Conservation (phyloP, 306 rosid genomes). For the Vachellia pachyceras region DNA sequence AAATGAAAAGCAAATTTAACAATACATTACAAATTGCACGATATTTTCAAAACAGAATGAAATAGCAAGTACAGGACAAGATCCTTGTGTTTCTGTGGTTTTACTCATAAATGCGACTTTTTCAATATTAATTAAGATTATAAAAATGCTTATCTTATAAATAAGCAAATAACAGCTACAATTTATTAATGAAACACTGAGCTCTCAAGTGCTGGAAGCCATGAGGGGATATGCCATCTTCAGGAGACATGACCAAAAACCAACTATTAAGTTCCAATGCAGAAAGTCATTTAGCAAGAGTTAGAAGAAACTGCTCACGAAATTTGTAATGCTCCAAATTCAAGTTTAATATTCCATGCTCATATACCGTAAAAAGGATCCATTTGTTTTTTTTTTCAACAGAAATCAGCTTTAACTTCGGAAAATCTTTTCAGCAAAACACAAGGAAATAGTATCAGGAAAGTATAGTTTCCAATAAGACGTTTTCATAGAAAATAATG, state of each 20-base stretch:
- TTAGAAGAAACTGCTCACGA: neutral
- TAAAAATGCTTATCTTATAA: too few relatives aligned
- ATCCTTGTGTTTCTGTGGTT: too few relatives aligned
- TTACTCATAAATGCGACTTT: too few relatives aligned
- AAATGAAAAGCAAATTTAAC: constrained; percentile 33
- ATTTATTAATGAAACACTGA: constrained; percentile 22
- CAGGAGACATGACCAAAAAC: constrained; percentile 7
- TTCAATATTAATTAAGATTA: too few relatives aligned
- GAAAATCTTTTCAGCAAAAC: neutral
- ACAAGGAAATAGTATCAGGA: neutral
- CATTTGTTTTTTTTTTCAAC: neutral
- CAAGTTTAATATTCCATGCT: neutral
- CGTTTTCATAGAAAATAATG: constrained; percentile 2
- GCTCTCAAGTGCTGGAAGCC: neutral
- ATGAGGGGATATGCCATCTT: constrained; percentile 10
- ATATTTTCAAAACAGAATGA: constrained; percentile 32
- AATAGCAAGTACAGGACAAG: constrained; percentile 20
- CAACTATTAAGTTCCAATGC: neutral
- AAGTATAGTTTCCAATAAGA: neutral
- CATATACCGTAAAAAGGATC: neutral
- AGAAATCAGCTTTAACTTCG: neutral
- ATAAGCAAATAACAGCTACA: too few relatives aligned
- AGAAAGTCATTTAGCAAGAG: constrained; percentile 1
- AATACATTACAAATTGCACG: constrained; percentile 27
- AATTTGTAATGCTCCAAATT: constrained; percentile 12